Evolutionary conservation across 1,284 basidiomycete species (phyloP), one percentile per base, ranked within the genome.

Genomic region (Cerioporus squamosus): DNA sequence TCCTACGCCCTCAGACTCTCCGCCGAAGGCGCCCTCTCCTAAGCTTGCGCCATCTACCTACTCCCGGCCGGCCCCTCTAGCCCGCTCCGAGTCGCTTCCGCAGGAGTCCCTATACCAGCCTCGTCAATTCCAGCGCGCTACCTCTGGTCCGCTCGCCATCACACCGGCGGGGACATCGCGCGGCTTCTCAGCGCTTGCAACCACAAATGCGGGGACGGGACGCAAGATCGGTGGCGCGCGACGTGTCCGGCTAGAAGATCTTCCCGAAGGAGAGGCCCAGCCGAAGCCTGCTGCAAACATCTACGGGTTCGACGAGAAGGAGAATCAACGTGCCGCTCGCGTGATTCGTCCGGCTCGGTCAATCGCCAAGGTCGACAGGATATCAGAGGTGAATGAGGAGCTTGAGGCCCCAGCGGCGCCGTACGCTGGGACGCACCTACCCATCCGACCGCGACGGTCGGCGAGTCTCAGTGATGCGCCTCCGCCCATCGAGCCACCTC

Each of bases 41-140:
- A 51, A 61, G 18, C 63, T 58, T 17, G 59, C 54, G 51, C 70
- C 72, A 44, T 24, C 54, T 2, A 43, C 49, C 6, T 57, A 61
- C 44, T 22, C 54, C 23, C 68, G 76, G 54, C 78, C 84, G 44
- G 72, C 76, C 40, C 83, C 87, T 1, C 77, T 90, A 18, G 82
- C 87, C 6, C 82, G 85, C 26, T 88, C 88, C 44, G 87, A 90
- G 68, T 88, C 84, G 65, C 79, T 72, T 8, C 73, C 71, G 55
- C 55, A 69, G 63, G 60, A 72, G 55, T 62, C 71, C 50, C 53
- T 75, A 53, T 57, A 72, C 66, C 53, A 72, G 58, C 44, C 72
- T 2, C 81, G 75, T 62, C 82, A 82, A 4, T 85, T 91, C 66
- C 81, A 84, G 64, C 85, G 88, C 57, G 79, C 82, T 39, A 77